Conservation (phyloP, 306 rosid genomes). For the Pterocarpus macrocarpus region DNA sequence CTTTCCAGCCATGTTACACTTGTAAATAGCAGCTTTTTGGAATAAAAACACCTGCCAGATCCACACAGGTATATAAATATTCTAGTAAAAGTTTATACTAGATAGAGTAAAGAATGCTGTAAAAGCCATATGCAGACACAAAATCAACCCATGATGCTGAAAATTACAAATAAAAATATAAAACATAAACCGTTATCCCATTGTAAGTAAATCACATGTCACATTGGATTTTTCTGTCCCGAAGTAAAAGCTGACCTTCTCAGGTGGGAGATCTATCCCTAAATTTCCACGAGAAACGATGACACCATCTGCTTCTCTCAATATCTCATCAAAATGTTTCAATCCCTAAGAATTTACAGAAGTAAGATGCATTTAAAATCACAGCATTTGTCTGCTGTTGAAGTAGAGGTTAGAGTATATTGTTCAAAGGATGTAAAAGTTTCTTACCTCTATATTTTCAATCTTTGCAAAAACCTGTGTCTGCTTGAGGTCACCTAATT, state of each 20-base stretch:
- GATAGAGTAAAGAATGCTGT: not conserved
- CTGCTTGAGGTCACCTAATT: conserved; percentile 67
- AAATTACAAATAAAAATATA: conserved; percentile 14
- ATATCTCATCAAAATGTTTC: conserved; percentile 82
- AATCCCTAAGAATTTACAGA: conserved; percentile 64
- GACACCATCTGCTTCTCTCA: conserved; percentile 88
- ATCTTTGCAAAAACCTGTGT: conserved; percentile 86
- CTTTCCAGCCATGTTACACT: conserved; percentile 99
- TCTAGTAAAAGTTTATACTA: not conserved
- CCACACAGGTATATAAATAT: conserved; percentile 22
- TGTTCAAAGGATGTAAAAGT: conserved; percentile 3
- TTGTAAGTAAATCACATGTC: conserved; percentile 4
- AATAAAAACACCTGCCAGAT: conserved; percentile 81
- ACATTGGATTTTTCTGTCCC: not conserved
- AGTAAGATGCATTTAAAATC: conserved; percentile 38
- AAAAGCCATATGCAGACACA: not conserved
- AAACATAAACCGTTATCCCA: conserved; percentile 23
- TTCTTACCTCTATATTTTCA: conserved; percentile 78
- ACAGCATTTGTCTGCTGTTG: conserved; percentile 21
- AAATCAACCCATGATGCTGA: not conserved
- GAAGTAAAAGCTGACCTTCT: conserved; percentile 73
- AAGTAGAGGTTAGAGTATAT: conserved; percentile 4
- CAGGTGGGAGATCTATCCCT: conserved; percentile 96
- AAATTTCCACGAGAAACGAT: conserved; percentile 86
- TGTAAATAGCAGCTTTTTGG: conserved; percentile 94